These are phyloP conservation scores for Emmonsia crescens DNA, from an alignment of 2,329 filamentous ascomycete species.

Conservation along the genomic window DNA sequence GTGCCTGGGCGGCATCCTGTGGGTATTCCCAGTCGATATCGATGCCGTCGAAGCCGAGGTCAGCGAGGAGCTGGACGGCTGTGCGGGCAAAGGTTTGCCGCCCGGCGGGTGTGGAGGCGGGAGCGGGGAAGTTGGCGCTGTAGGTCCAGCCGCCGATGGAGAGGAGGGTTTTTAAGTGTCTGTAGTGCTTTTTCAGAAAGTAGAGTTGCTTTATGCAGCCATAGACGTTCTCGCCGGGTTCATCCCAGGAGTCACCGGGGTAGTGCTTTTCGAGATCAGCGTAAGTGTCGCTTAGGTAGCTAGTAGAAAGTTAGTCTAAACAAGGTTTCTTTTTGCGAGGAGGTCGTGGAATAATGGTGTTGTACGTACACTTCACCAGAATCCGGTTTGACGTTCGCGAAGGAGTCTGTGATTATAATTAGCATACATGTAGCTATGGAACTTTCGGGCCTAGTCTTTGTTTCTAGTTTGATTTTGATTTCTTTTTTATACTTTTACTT, in stretches of 20 bases:
- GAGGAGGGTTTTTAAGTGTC: constrained; percentile 67
- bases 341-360: neutral
- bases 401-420: constrained; percentile 44
- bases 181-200: constrained; percentile 62
- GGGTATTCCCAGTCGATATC: constrained; percentile 37
- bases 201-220: constrained; percentile 69
- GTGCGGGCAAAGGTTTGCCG: constrained; percentile 55
- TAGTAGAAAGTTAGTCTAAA: neutral
- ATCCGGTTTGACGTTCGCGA: constrained; percentile 73
- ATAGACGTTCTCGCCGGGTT: constrained; percentile 60
- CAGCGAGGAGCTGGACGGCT: constrained; percentile 62
- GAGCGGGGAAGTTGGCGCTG: constrained; percentile 61
- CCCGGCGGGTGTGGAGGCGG: constrained; percentile 49
- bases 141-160: constrained; percentile 77
- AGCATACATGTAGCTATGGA: neutral
- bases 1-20: constrained; percentile 22
- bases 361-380: constrained; percentile 64
- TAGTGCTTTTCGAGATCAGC: constrained; percentile 62
- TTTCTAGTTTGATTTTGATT: neutral
- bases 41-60: constrained; percentile 55
- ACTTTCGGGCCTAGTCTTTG: neutral
- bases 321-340: neutral
- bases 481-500: neutral
- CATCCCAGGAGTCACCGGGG: constrained; percentile 53
- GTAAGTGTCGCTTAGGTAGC: constrained; percentile 43